A percentile compares a stretch with the other conserved stretches of the same genome.
These are phyloP conservation scores for Microascus cirrosus DNA, from an alignment of 2,329 filamentous ascomycete species.

Conservation along the genomic window DNA sequence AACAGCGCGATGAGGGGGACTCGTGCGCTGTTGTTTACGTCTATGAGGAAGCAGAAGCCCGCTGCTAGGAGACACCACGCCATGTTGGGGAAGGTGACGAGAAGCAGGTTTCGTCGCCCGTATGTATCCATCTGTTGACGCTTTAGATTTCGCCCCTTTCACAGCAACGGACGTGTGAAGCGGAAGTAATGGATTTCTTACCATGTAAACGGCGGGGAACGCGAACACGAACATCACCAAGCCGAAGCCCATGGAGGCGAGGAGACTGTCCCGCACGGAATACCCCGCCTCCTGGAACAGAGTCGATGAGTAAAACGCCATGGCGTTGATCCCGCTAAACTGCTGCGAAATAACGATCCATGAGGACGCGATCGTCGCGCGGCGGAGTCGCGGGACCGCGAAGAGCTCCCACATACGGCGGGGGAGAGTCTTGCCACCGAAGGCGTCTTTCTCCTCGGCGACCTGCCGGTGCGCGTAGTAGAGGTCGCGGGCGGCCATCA, in stretches of 20 bases:
- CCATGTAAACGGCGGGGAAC: slow-evolving; percentile 44
- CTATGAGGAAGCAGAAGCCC: slow-evolving; percentile 35
- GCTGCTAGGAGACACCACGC: slow-evolving; percentile 41
- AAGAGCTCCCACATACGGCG: slow-evolving; percentile 10
- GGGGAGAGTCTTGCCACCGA: slow-evolving; percentile 26
- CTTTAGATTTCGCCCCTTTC: no score
- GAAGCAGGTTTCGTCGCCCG: slow-evolving; percentile 40
- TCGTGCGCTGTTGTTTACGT: no score
- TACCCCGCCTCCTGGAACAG: background rate
- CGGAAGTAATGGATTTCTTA: no score
- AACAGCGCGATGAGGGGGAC: no score
- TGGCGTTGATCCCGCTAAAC: slow-evolving; percentile 51
- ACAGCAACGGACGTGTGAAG: no score
- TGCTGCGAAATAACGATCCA: slow-evolving; percentile 42
- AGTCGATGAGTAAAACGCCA: slow-evolving; percentile 40
- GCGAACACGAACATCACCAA: slow-evolving; percentile 47
- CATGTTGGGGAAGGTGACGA: slow-evolving; percentile 49
- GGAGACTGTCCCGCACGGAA: slow-evolving; percentile 25
- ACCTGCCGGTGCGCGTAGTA: slow-evolving; percentile 40
- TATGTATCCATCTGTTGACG: slow-evolving; percentile 52
- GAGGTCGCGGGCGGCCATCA: slow-evolving; percentile 49
- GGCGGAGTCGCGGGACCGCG: background rate
- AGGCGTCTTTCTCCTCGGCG: slow-evolving; percentile 24
- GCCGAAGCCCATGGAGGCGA: slow-evolving; percentile 45
- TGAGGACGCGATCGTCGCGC: background rate